Base-by-base conservation (phyloP, 2,329 filamentous ascomycete species). In the Camptophora hylomeconis region DNA sequence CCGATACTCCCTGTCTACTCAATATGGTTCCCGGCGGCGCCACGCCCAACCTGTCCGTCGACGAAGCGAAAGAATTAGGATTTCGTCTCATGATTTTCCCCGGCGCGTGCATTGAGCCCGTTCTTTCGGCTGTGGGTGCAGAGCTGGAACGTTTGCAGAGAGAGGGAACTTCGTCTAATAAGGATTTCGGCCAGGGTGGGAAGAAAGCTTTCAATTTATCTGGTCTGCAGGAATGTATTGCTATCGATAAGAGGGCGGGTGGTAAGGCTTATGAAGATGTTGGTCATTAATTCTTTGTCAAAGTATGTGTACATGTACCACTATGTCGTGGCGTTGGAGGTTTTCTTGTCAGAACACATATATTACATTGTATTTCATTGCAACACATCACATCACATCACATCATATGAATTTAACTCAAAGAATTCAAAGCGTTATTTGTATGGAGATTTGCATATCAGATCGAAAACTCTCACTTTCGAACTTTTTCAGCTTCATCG, bases 1-100 rank as follows among this genome's bases (percentile, higher is more conserved):
- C 46, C 9, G 46, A 46, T n/a, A 55, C 52, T 46, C 56, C 56
- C 7, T 39, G 59, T 38, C 28, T 61, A 24, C 36, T 60, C 32
- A 62, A 62, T 36, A 58, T 58, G 46, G 58, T 61, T 8, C 55
- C 59, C 37, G 51, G 57, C 32, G 58, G 57, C 9, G 45, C 51
- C 5, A 58, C 53, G 17, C 57, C 58, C n/a, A 45, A 46, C 10
- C 47, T 56, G 13, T 47, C 54, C 10, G 48, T 50, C 6, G 38
- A 45, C 10, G 55, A 60, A 33, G 55, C 56, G 5, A 35, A 42
- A 19, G 45, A 56, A 37, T 39, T 61, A 26, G 57, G 57, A 0
- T 61, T 60, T 33, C 45, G 48, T 2, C 50, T 61, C 15, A 56
- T 60, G 26, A 60, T 60, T 33, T 58, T 53, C 36, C 53, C 56